These are phyloP conservation scores for Cladophialophora yegresii DNA, from an alignment of 2,329 filamentous ascomycete genomes.

Conservation along the genomic window DNA sequence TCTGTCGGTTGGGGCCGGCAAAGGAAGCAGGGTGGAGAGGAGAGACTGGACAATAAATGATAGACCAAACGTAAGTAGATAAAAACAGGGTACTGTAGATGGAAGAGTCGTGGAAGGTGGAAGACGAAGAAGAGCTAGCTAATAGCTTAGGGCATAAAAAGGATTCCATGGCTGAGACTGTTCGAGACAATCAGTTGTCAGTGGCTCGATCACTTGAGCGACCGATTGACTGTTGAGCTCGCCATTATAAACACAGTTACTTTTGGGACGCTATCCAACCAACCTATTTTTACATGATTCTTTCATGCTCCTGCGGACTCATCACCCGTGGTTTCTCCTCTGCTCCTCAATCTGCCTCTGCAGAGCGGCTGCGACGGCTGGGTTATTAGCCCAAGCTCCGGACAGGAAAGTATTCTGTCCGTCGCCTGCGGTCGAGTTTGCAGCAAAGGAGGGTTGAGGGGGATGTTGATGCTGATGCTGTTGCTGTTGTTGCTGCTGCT, in stretches of 20 bases:
- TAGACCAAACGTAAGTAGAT: not conserved
- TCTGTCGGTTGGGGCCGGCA: no score
- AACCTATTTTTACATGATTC: not conserved
- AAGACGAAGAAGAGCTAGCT: not conserved
- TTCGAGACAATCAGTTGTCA: not conserved
- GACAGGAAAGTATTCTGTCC: constrained; percentile 10
- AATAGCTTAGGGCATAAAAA: not conserved
- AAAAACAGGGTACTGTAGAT: not conserved
- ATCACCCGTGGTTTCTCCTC: constrained; percentile 22
- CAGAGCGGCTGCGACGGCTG: constrained; percentile 31
- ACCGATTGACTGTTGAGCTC: not conserved
- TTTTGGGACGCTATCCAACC: not conserved
- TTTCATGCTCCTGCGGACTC: not conserved
- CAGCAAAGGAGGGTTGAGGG: not conserved
- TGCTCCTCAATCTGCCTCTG: constrained; percentile 32
- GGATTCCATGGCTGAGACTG: not conserved
- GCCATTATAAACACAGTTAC: not conserved
- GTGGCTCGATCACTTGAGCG: not conserved
- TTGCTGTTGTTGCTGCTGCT: constrained; percentile 44
- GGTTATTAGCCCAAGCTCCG: constrained; percentile 29
- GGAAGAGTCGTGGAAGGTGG: not conserved
- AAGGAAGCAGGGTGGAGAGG: no score
- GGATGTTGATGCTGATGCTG: constrained; percentile 7
- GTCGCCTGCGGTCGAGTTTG: not conserved
- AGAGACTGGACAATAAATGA: no score